These are phyloP conservation scores for Stipa capillata DNA, from an alignment of 176 grass and related monocot genomes.

Conservation along the genomic window DNA sequence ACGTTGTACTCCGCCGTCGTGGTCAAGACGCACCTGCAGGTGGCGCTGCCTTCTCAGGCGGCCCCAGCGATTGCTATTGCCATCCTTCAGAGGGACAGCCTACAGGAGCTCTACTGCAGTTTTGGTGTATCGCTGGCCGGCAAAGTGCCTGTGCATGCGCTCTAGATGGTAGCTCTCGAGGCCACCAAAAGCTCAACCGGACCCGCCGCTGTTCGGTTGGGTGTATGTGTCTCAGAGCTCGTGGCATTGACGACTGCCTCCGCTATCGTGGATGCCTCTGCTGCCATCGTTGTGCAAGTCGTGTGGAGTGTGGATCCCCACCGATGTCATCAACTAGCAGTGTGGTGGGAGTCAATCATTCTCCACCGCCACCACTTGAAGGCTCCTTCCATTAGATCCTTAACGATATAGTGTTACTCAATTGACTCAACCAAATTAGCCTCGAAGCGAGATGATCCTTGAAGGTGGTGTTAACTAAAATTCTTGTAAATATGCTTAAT, in stretches of 20 bases:
- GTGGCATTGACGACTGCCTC: conserved; percentile 50
- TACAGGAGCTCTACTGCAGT: conserved; percentile 59
- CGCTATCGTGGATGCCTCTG: conserved; percentile 49
- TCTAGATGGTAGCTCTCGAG: too few relatives aligned
- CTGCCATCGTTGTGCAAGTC: conserved; percentile 64
- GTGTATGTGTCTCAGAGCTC: conserved; percentile 55
- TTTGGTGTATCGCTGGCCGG: conserved; percentile 71
- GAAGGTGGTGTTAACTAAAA: neutral
- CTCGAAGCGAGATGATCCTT: neutral
- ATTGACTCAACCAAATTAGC: neutral
- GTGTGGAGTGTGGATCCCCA: conserved; percentile 76
- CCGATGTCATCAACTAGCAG: conserved; percentile 71
- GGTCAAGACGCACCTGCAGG: conserved; percentile 74
- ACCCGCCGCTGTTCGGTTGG: conserved; percentile 49
- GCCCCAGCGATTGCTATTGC: conserved; percentile 22
- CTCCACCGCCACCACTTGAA: conserved; percentile 27
- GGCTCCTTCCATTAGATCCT: conserved; percentile 6
- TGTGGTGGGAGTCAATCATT: too few relatives aligned
- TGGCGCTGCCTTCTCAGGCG: conserved; percentile 38
- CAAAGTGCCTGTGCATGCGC: conserved; percentile 67
- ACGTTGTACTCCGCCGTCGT: conserved; percentile 76
- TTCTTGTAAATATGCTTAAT: neutral
- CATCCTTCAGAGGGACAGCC: conserved; percentile 60
- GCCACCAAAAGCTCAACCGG: too few relatives aligned
- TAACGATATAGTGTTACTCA: neutral